Evolutionary conservation across 148 eudicot genomes (phyloP).

Genomic region (Amaranthus cruentus): DNA sequence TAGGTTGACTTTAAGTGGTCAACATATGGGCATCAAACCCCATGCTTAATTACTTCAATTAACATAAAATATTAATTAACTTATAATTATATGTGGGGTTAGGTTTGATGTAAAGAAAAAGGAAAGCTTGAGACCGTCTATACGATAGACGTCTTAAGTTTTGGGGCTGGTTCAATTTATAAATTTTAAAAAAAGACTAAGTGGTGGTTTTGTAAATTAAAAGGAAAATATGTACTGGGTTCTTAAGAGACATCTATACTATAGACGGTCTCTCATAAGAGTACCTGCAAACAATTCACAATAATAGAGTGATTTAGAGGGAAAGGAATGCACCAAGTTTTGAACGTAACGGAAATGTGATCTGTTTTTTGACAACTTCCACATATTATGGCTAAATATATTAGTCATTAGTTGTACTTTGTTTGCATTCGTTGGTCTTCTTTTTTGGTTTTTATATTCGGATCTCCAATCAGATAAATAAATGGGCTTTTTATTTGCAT

Average conservation of each 20-base stretch:
- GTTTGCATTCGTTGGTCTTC: neutral
- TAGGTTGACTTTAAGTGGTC: slow-evolving; percentile 27
- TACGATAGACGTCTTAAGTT: too few species aligned
- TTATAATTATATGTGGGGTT: too few species aligned
- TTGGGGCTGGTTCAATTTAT: too few species aligned
- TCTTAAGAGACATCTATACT: too few species aligned
- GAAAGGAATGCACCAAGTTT: neutral
- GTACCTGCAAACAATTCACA: neutral
- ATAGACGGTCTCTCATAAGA: too few species aligned
- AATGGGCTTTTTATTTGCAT: slow-evolving; percentile 3
- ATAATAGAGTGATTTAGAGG: slow-evolving; percentile 1
- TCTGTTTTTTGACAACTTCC: slow-evolving; percentile 7
- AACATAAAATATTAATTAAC: neutral
- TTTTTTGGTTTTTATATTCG: neutral
- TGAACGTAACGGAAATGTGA: slow-evolving; percentile 18
- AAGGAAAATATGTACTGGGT: too few species aligned
- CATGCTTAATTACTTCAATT: slow-evolving; percentile 11
- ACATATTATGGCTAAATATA: neutral
- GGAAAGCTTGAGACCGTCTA: neutral
- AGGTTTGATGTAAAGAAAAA: neutral
- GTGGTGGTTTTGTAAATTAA: too few species aligned
- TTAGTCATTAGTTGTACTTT: neutral
- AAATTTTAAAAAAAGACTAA: too few species aligned
- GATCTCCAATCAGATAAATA: neutral
- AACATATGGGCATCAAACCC: slow-evolving; percentile 24